Percentiles rank a stretch among this genome's conserved stretches.
Evolutionary conservation across 164 flowering plant species (phyloP).

Genomic region (Saururus chinensis): DNA sequence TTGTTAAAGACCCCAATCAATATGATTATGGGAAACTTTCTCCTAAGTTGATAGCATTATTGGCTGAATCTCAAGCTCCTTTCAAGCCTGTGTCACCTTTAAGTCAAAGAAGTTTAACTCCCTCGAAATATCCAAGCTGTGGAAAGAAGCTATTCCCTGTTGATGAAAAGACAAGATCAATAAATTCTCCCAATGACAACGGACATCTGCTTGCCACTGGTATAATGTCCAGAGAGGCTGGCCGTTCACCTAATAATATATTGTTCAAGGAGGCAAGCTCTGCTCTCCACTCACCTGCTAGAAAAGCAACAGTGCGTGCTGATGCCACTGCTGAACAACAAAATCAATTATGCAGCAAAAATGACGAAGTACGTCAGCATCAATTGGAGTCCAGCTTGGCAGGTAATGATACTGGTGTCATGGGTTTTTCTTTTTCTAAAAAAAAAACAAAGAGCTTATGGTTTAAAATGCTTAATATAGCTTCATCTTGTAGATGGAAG

Average conservation of each 20-base stretch:
- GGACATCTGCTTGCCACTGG: conserved; percentile 7
- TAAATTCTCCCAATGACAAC: neutral
- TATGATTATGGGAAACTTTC: conserved; percentile 69
- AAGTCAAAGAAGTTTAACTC: conserved; percentile 9
- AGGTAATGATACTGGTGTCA: conserved; percentile 12
- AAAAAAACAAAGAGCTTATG: no score
- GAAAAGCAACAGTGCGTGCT: conserved; percentile 7
- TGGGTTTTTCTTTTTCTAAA: no score
- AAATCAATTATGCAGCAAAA: conserved; percentile 14
- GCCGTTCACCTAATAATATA: conserved; percentile 4
- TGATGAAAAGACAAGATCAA: neutral
- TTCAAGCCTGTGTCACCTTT: conserved; percentile 10
- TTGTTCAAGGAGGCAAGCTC: neutral
- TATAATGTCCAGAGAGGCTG: conserved; percentile 3
- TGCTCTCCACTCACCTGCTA: conserved; percentile 4
- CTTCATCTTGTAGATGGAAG: conserved; percentile 4
- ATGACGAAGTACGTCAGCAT: neutral
- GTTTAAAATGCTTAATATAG: neutral
- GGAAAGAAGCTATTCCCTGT: neutral
- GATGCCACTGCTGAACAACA: conserved; percentile 11
- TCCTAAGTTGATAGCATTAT: conserved; percentile 47
- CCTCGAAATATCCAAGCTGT: conserved; percentile 8
- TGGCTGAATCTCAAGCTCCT: conserved; percentile 36
- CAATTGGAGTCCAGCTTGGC: conserved; percentile 6
- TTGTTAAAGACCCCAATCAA: conserved; percentile 33